Base-by-base conservation (phyloP, 371 early-diverging fungal species). In the Rhizopus arrhizus region DNA sequence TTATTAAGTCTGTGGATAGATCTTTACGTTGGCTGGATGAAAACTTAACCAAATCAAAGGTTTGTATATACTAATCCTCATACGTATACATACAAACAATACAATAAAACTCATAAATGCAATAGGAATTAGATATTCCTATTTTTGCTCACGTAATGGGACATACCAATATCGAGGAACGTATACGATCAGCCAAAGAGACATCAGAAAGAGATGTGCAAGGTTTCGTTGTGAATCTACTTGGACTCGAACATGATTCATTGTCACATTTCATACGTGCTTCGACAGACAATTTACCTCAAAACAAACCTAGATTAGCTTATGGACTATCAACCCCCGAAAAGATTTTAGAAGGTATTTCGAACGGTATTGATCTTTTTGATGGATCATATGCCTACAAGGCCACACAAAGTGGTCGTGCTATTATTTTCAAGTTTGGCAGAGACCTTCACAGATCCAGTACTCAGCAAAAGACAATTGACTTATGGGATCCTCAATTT, bases 281-380 rank as follows among this genome's bases (percentile, higher is more conserved):
- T 13, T 82, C 84, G 0, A 35, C 73, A 3, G 66, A 71, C 3
- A 40, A 73, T 13, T 55, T 82, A 4, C 84, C 84, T 9, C 32
- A 34, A 9, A 64, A 73, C n/a, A 82, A 82, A 36, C 84, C 82
- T 11, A 59, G 78, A 53, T 12, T 84, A 22, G 76, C 69, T 0
- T 82, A 81, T 63, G 80, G 83, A 16, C 64, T 81, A 38, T 64
- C 75, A 9, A 65, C 77, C 5, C 32, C 66, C 76, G 89, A 90
- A 66, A 74, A 78, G 12, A 84, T 89, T n/a, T 65, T 92, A 47
- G 68, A 67, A 32, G 88, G 84, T 7, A 75, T 92, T 36, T 64
- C 74, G 0, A 51, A 75, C 5, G 92, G 92, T 3, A 79, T 88
- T 38, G 92, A 92, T 64, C 53, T 92, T 53, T 90, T 92, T 64